Conservation (phyloP, 2,329 filamentous ascomycete genomes). For the Aspergillus tamarii region DNA sequence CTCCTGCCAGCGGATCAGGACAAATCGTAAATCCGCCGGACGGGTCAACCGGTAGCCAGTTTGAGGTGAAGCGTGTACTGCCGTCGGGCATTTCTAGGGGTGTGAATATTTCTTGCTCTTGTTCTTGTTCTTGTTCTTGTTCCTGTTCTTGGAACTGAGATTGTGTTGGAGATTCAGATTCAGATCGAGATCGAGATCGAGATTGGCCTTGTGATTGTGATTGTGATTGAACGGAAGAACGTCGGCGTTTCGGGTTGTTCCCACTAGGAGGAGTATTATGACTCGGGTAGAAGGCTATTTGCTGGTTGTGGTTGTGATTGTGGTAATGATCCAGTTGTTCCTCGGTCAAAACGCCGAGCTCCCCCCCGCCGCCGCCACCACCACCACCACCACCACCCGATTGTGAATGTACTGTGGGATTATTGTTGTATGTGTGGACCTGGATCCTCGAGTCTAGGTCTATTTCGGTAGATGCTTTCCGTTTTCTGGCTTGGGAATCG, state of each 20-base stretch:
- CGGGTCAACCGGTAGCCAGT: constrained; percentile 37
- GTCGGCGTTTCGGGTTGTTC: neutral
- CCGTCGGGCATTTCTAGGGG: constrained; percentile 40
- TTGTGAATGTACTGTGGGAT: no score
- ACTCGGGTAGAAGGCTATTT: neutral
- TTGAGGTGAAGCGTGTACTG: constrained; percentile 32
- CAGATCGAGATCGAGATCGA: no score
- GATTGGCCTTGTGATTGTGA: no score
- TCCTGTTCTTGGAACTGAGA: no score
- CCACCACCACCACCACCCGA: no score
- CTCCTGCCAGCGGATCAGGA: neutral
- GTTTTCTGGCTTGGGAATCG: neutral
- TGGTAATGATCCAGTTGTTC: no score
- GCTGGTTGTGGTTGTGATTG: neutral
- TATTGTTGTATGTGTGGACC: no score
- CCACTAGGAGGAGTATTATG: neutral
- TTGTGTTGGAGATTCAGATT: no score
- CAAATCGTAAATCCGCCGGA: constrained; percentile 34
- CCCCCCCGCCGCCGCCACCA: no score
- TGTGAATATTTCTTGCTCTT: constrained; percentile 16
- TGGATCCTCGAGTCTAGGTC: no score
- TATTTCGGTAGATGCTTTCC: neutral
- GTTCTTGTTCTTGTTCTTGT: neutral
- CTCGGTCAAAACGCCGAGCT: neutral
- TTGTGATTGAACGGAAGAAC: neutral